These are phyloP conservation scores for Crassisporium funariophilum DNA, from an alignment of 768 basidiomycete species.

Conservation along the genomic window DNA sequence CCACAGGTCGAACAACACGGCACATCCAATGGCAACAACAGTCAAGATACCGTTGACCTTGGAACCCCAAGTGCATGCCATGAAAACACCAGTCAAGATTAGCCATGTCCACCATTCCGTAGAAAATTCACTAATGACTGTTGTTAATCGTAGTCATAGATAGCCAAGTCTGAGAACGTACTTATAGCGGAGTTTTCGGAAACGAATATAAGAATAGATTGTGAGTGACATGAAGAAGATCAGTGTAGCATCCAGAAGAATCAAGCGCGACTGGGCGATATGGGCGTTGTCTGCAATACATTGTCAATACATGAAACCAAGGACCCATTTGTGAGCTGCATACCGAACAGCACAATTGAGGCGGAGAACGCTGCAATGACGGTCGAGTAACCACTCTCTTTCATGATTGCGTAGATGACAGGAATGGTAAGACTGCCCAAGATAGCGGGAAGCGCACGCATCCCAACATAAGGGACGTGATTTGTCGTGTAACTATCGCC, in stretches of 20 bases:
- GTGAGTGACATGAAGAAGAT: slow-evolving; percentile 97
- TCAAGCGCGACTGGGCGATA: slow-evolving; percentile 93
- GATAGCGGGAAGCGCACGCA: slow-evolving; percentile 91
- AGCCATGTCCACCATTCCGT: slow-evolving; percentile 96
- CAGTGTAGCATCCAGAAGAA: slow-evolving; percentile 90
- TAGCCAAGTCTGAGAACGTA: slow-evolving; percentile 32
- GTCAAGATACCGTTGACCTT: slow-evolving; percentile 97
- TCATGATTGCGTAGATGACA: slow-evolving; percentile 94
- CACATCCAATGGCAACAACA: slow-evolving; percentile 85
- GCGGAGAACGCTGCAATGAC: slow-evolving; percentile 91
- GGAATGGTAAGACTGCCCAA: slow-evolving; percentile 90
- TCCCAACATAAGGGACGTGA: slow-evolving; percentile 92
- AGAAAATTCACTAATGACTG: slow-evolving; percentile 71
- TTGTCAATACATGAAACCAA: not conserved
- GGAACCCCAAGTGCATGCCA: slow-evolving; percentile 96
- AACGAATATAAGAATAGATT: slow-evolving; percentile 90
- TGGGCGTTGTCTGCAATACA: slow-evolving; percentile 86
- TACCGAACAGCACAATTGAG: slow-evolving; percentile 83
- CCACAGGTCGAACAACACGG: slow-evolving; percentile 94
- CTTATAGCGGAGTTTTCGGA: slow-evolving; percentile 92
- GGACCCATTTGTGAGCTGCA: slow-evolving; percentile 28
- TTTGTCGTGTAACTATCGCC: slow-evolving; percentile 88
- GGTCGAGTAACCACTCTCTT: slow-evolving; percentile 95
- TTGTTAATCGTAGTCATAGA: slow-evolving; percentile 8
- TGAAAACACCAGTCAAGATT: slow-evolving; percentile 83